Base-by-base conservation (phyloP, 2,329 filamentous ascomycete species). In the Hypoxylon sp. region DNA sequence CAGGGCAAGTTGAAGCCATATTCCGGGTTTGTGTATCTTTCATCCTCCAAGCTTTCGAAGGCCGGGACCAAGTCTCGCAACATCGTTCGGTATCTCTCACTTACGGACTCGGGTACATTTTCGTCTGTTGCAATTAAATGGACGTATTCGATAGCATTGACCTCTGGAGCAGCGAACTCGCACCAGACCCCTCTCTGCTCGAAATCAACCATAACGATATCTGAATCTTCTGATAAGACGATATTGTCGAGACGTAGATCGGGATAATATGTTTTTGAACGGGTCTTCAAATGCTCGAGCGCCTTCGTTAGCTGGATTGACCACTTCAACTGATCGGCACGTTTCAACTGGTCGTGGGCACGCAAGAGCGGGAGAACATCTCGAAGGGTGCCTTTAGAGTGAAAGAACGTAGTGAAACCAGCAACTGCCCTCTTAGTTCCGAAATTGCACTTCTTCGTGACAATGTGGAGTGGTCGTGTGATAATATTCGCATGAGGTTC, bases 111-210 rank as follows among this genome's bases (percentile, higher is more conserved):
- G 0, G 83, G 79, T 10, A 86, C 80, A 10, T 81, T 77, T n/a
- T 85, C 82, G 58, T 86, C 83, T 35, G 80, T 79, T 31, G 86
- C 86, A 39, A 90, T 75, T 14, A 87, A 77, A n/a, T 85, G 84
- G 14, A 88, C 73, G 70, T 88, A 88, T 71, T 90, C 87, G 52
- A 90, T 79, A 29, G 84, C 84, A 73, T 88, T 88, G 67, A 90
- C 83, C 73, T 90, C 88, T 0, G 88, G 88, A 0, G 88, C 82
- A 1, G 84, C 85, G 75, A 89, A 90, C 74, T 88, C 86, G 76
- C 85, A 88, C 87, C 87, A 90, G 1, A 89, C 86, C 6, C 88
- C 87, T 33, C 88, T 83, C 75, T 90, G 87, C 76, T 90, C 88
- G 72, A 90, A 88, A 68, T 90, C 88, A 3, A 90, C 82, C 82